Conservation (phyloP, 2,329 filamentous ascomycete species). For the Hypomyces perniciosus region DNA sequence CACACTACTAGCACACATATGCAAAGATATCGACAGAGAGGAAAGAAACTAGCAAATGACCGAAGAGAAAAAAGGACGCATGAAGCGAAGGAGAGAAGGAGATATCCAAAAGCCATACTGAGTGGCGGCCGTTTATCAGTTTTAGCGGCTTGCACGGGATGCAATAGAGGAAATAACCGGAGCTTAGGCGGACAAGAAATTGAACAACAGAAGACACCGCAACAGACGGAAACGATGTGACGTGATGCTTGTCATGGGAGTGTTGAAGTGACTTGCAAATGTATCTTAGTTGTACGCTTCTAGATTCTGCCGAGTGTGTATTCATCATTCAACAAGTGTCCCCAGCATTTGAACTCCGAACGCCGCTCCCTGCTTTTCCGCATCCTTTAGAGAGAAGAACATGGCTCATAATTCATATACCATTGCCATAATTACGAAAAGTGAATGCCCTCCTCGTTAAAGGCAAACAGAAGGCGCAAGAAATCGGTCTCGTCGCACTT, state of each 20-base stretch:
- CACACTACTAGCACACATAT: constrained; percentile 1
- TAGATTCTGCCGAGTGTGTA: no score
- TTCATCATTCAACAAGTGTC: not conserved
- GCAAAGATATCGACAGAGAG: not conserved
- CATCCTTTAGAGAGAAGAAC: not conserved
- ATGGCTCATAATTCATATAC: not conserved
- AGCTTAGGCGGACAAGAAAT: no score
- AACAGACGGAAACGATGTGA: no score
- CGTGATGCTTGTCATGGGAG: not conserved
- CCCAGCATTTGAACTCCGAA: not conserved
- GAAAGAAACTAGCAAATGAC: not conserved
- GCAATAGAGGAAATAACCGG: no score
- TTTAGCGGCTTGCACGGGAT: no score
- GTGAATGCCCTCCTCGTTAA: constrained; percentile 90
- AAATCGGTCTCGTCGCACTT: constrained; percentile 94
- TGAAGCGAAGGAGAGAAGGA: not conserved
- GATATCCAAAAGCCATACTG: no score
- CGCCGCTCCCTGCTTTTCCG: not conserved
- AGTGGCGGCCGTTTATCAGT: no score
- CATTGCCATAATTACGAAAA: constrained; percentile 54
- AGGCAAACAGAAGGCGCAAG: constrained; percentile 69
- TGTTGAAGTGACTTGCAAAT: not conserved
- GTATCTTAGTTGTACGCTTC: no score
- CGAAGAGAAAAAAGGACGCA: not conserved
- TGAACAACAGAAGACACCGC: no score